Evolutionary conservation across 768 basidiomycete species (phyloP).

Genomic region (Dacryopinax spathularia): DNA sequence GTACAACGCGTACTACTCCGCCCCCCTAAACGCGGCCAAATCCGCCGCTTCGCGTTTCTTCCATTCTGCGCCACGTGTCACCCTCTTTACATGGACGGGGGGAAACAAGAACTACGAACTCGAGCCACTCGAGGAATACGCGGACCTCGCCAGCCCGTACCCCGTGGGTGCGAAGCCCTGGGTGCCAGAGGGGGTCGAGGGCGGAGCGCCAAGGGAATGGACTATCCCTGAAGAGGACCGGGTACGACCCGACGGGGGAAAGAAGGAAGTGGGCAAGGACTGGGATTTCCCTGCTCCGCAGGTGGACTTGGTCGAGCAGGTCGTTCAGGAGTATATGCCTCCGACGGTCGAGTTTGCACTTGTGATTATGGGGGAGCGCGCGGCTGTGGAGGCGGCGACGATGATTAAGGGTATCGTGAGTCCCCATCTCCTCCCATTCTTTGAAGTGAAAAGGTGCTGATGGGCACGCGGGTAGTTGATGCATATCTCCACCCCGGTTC

Average conservation of each 20-base stretch:
- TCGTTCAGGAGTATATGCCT: neutral
- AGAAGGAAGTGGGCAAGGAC: neutral
- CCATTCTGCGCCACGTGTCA: neutral
- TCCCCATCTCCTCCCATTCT: neutral
- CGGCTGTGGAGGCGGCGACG: neutral
- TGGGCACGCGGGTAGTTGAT: constrained; percentile 17
- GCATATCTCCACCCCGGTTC: constrained; percentile 28
- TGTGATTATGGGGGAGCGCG: neutral
- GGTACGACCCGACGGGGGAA: neutral
- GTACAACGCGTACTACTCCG: neutral
- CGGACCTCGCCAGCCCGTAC: neutral
- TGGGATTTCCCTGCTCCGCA: neutral
- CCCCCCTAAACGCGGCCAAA: neutral
- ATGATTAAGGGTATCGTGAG: neutral
- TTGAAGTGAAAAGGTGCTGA: neutral
- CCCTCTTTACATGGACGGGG: neutral
- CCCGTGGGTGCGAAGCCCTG: neutral
- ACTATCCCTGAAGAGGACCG: neutral
- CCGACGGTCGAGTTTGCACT: constrained; percentile 1
- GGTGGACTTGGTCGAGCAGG: neutral
- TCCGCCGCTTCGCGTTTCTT: neutral
- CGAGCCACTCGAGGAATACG: neutral
- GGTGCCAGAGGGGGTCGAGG: neutral
- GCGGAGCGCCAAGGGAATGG: neutral
- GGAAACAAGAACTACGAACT: neutral